Percentiles rank a stretch among this genome's conserved stretches.
Conservation (phyloP, 768 basidiomycete genomes). For the Pilatotrama ljubarskyi region DNA sequence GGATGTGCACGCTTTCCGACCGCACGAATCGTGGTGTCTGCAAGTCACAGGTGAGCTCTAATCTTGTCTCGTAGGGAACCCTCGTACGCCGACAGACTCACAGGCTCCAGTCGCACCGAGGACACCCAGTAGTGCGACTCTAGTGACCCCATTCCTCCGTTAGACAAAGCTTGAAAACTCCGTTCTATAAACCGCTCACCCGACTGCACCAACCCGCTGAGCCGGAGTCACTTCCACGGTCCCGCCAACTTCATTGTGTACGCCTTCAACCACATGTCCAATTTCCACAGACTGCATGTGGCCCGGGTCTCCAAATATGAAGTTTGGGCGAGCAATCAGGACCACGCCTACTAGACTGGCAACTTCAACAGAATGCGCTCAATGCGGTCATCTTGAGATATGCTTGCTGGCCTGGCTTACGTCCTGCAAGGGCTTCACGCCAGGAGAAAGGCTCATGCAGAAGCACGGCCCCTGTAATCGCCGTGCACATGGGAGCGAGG, state of each 20-base stretch:
- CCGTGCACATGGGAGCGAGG: constrained; percentile 65
- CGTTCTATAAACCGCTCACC: constrained; percentile 36
- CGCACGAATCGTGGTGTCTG: constrained; percentile 56
- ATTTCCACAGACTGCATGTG: not conserved
- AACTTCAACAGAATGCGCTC: constrained; percentile 38
- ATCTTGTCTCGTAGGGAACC: too few relatives aligned
- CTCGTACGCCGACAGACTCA: constrained; percentile 37
- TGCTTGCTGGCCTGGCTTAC: constrained; percentile 30
- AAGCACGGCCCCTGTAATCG: constrained; percentile 59
- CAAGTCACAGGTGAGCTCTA: not conserved
- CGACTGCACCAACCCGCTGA: constrained; percentile 60
- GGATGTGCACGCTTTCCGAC: constrained; percentile 79
- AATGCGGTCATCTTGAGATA: not conserved
- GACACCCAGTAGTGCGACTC: constrained; percentile 66
- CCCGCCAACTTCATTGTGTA: not conserved
- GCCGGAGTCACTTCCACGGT: constrained; percentile 25
- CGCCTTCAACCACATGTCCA: constrained; percentile 7
- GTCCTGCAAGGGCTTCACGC: constrained; percentile 56
- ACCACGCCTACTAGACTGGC: constrained; percentile 75
- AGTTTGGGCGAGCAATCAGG: constrained; percentile 76
- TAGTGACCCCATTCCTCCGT: constrained; percentile 25
- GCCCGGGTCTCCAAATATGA: constrained; percentile 57
- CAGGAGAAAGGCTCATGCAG: constrained; percentile 59
- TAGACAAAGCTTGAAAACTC: not conserved
- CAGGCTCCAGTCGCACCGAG: constrained; percentile 67